Conservation (phyloP, 257 asterid species). For the Jacaranda mimosifolia region DNA sequence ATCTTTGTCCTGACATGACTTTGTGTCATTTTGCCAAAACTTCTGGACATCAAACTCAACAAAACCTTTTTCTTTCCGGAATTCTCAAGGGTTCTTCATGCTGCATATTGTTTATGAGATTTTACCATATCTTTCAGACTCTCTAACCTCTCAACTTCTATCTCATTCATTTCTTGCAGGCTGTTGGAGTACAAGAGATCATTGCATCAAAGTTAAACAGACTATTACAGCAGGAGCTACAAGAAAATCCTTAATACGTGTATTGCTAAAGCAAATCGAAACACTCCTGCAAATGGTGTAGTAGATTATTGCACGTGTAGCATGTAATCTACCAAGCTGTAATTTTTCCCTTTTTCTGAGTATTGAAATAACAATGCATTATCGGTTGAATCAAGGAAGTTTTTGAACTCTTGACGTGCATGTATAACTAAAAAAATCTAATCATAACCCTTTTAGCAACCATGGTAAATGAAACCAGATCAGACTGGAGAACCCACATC, state of each 20-base stretch:
- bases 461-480: background rate
- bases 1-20: constrained; percentile 34
- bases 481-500: background rate
- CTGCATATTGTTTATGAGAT: background rate
- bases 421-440: too few species aligned
- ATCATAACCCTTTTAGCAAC: too few species aligned
- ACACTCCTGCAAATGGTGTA: background rate
- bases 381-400: background rate
- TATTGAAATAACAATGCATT: constrained; percentile 10
- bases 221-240: background rate
- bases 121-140: background rate
- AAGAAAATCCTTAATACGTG: background rate
- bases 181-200: constrained; percentile 5
- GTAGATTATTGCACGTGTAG: background rate
- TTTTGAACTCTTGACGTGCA: too few species aligned
- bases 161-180: constrained; percentile 24
- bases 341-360: background rate
- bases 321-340: constrained; percentile 12
- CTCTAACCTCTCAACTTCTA: background rate
- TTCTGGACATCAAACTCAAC: constrained; percentile 27
- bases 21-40: constrained; percentile 25
- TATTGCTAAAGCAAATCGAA: background rate
- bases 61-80: background rate
- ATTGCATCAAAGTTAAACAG: background rate
- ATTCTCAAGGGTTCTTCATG: too few species aligned